These are phyloP conservation scores for Penicillium nordicum DNA, from an alignment of 2,329 filamentous ascomycete genomes.

Conservation along the genomic window DNA sequence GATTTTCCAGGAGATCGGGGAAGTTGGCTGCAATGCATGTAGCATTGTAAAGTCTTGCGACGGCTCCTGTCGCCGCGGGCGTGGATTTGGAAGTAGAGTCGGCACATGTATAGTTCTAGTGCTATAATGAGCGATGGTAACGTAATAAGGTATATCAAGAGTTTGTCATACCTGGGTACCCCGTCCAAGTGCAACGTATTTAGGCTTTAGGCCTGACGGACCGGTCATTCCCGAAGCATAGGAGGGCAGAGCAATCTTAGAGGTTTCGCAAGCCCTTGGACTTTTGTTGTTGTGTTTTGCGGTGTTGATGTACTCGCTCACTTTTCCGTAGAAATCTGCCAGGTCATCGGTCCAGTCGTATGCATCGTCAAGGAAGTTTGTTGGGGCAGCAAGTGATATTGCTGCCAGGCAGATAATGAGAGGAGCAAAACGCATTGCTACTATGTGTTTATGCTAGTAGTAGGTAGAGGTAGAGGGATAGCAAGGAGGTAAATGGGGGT, in stretches of 20 bases:
- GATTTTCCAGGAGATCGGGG: slow-evolving; percentile 61
- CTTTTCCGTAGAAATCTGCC: slow-evolving; percentile 39
- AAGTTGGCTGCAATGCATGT: slow-evolving; percentile 71
- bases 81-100: slow-evolving; percentile 55
- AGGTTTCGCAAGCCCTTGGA: slow-evolving; percentile 33
- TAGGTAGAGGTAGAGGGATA: slow-evolving; percentile 1
- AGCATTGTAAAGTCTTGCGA: slow-evolving; percentile 83
- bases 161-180: slow-evolving; percentile 59
- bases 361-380: slow-evolving; percentile 29
- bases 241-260: slow-evolving; percentile 38
- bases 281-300: slow-evolving; percentile 18
- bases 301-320: slow-evolving; percentile 39
- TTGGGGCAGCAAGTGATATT: slow-evolving; percentile 35
- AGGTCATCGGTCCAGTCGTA: slow-evolving; percentile 42
- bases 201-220: slow-evolving; percentile 60
- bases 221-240: slow-evolving; percentile 59
- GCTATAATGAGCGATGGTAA: slow-evolving; percentile 7
- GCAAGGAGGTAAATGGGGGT: background rate
- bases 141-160: background rate
- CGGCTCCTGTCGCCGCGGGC: slow-evolving; percentile 67
- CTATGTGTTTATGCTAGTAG: slow-evolving; percentile 16
- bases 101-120: slow-evolving; percentile 86
- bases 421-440: slow-evolving; percentile 22
- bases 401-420: slow-evolving; percentile 32
- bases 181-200: slow-evolving; percentile 79